phyloP scores from a whole-genome alignment of 352 stramenopile species.

The Peronospora farinosa region DNA sequence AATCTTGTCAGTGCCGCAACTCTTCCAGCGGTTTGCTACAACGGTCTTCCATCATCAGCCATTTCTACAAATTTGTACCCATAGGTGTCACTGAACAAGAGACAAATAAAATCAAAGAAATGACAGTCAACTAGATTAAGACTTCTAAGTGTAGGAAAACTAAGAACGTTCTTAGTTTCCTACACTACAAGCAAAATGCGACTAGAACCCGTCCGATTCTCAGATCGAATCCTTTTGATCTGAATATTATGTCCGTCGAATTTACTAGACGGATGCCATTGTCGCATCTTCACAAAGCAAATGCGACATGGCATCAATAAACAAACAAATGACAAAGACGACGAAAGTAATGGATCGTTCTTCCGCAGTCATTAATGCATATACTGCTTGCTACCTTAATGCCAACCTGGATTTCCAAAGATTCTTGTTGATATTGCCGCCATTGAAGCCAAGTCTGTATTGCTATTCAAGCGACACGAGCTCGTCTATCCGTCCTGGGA shows the following conservation, averaged over 20 bases:
- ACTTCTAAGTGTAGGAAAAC: too few species aligned
- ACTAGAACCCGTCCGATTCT: neutral
- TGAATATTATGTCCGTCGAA: neutral
- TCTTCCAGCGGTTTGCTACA: too few species aligned
- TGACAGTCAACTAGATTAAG: too few species aligned
- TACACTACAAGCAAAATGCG: too few species aligned
- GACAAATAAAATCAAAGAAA: too few species aligned
- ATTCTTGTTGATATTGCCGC: neutral
- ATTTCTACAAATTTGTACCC: too few species aligned
- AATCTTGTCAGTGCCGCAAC: too few species aligned
- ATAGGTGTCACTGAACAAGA: too few species aligned
- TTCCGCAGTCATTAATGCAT: too few species aligned
- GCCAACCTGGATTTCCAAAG: constrained; percentile 8
- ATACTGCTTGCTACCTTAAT: constrained; percentile 1
- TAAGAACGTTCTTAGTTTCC: too few species aligned
- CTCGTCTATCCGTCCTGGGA: constrained; percentile 26
- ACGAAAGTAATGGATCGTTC: neutral
- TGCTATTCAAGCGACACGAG: constrained; percentile 34
- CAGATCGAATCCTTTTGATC: neutral
- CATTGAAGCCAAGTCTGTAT: neutral
- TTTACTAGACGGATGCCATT: constrained; percentile 13
- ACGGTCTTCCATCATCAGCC: too few species aligned
- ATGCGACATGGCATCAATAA: too few species aligned
- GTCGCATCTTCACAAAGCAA: constrained; percentile 4
- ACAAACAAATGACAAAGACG: constrained; percentile 13